Evolutionary conservation across 768 basidiomycete species (phyloP), one percentile per base, ranked within the genome.

Genomic region (Trametes cingulata): DNA sequence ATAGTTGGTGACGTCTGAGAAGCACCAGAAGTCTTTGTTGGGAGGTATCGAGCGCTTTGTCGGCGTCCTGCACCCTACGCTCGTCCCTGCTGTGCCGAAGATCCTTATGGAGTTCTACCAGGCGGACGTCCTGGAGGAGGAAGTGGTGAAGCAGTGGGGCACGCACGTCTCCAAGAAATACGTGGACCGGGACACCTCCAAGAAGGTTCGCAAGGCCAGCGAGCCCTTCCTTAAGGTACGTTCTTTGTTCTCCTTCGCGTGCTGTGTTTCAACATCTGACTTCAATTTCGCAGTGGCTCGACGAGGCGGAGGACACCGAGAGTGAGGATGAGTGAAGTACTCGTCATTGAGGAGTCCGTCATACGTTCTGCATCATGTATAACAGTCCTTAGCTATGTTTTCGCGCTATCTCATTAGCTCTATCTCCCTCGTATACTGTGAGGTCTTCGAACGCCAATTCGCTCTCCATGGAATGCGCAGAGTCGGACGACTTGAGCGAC

Each of bases 91-190:
- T 5, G 85, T 97, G 12, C 94, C 95, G 17, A 96, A 96, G 74
- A 86, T 97, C 65, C 81, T 99, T 61, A 98, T 98, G 95, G 84
- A 75, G 13, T 83, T 97, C 67, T 99, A 98, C 73, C 95, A 98
- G 73, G 83, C 78, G 40, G 97, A 98, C 66, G 78, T 98, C 17
- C 77, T 99, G 52, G 95, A 98, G 7, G 97, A 99, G 72, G 93
- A 93, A 24, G 82, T 96, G 6, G 79, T 95, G 50, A 85, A 80
- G 10, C 86, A 95, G 63, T 98, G 95, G 96, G 95, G 95, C 9
- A 96, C 93, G 4, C 95, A 96, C 67, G 93, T 95, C 71, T 92
- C 89, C 76, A 96, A 91, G 82, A 97, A 98, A 78, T 96, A 93
- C 70, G 91, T 95, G 45, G 92, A 96, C 75, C 94, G 90, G 76